Evolutionary conservation across 306 rosid species (phyloP).

Genomic region (Cicer bijugum): DNA sequence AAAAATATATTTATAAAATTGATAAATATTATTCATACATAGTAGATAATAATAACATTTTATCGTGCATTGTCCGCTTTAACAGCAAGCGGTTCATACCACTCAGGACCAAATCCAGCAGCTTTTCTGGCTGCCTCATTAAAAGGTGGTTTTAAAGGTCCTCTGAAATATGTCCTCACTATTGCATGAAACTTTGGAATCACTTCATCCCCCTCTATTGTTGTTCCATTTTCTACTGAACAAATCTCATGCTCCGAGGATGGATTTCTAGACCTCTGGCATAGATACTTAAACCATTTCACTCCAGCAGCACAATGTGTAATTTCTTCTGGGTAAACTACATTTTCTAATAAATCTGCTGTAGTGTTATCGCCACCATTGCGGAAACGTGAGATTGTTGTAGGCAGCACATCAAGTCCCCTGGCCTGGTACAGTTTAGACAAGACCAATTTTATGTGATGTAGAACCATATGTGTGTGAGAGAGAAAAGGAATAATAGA

Average conservation of each 20-base stretch:
- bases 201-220: constrained; percentile 49
- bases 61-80: constrained; percentile 50
- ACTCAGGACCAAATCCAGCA: constrained; percentile 81
- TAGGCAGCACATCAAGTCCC: constrained; percentile 84
- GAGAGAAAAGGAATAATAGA: background rate
- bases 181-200: constrained; percentile 66
- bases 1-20: too few relatives aligned
- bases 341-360: constrained; percentile 76
- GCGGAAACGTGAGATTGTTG: constrained; percentile 71
- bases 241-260: constrained; percentile 34
- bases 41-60: background rate
- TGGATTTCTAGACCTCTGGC: constrained; percentile 48
- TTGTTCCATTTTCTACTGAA: constrained; percentile 35
- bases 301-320: constrained; percentile 92
- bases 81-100: constrained; percentile 89
- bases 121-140: constrained; percentile 77
- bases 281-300: constrained; percentile 78
- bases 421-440: constrained; percentile 63
- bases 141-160: constrained; percentile 90
- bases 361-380: constrained; percentile 68
- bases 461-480: constrained; percentile 15
- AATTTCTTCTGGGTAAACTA: constrained; percentile 83
- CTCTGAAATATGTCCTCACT: constrained; percentile 77
- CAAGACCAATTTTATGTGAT: background rate
- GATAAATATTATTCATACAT: too few relatives aligned